phyloP scores from a whole-genome alignment of 2,329 filamentous ascomycete genomes.

The Septoria petroselini region DNA sequence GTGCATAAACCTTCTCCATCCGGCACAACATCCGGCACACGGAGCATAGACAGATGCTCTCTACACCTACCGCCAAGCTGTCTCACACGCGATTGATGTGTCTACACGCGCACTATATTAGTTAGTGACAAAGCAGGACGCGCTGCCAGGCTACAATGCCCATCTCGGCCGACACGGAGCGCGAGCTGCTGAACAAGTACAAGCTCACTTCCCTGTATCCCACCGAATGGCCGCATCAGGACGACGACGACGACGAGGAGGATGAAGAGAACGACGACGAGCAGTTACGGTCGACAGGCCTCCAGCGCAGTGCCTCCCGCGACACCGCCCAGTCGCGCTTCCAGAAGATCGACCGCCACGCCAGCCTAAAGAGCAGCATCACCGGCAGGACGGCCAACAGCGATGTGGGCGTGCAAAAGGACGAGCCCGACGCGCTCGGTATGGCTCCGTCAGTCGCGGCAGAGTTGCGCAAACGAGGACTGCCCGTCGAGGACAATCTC shows the following conservation, averaged over 20 bases:
- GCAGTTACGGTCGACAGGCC: constrained; percentile 34
- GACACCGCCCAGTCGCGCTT: constrained; percentile 53
- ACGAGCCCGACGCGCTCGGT: constrained; percentile 91
- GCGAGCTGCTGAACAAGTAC: constrained; percentile 82
- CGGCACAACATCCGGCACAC: too few relatives aligned
- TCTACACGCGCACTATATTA: too few relatives aligned
- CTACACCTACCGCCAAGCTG: too few relatives aligned
- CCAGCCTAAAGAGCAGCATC: constrained; percentile 63
- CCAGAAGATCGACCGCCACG: constrained; percentile 74
- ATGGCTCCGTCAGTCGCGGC: constrained; percentile 80
- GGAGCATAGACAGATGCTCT: too few relatives aligned
- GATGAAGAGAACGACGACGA: constrained; percentile 52
- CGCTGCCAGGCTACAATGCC: constrained; percentile 34
- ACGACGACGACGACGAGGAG: constrained; percentile 36
- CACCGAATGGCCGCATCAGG: constrained; percentile 79
- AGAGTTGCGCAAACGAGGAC: constrained; percentile 69
- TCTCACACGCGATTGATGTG: too few relatives aligned
- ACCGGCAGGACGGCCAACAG: constrained; percentile 60
- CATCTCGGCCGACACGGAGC: constrained; percentile 66
- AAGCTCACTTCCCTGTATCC: constrained; percentile 76
- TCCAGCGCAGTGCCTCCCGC: constrained; percentile 15
- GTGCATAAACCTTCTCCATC: too few relatives aligned
- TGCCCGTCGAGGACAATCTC: constrained; percentile 78
- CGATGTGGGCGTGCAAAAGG: constrained; percentile 73
- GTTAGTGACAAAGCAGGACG: too few relatives aligned